phyloP scores from a whole-genome alignment of 1,139 yeast species.

The Sugiyamaella neomexicana region DNA sequence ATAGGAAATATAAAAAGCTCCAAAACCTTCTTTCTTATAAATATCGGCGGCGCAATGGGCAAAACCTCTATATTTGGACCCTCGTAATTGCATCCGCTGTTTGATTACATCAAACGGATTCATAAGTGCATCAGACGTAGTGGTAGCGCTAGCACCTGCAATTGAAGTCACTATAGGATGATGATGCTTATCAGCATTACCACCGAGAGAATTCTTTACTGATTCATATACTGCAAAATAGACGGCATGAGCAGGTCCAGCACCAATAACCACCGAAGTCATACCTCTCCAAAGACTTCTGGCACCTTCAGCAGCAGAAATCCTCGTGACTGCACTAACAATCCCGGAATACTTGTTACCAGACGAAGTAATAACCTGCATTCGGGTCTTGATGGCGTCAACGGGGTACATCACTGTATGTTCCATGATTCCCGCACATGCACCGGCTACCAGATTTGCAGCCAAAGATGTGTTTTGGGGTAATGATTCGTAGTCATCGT shows the following conservation, averaged over 20 bases:
- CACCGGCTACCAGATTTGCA: constrained; percentile 89
- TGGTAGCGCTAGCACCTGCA: constrained; percentile 74
- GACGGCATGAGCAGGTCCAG: constrained; percentile 99
- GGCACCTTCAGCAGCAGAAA: constrained; percentile 88
- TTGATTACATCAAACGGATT: constrained; percentile 96
- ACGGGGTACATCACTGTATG: constrained; percentile 97
- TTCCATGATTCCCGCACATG: constrained; percentile 96
- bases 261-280: constrained; percentile 88
- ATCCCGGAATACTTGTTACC: constrained; percentile 48
- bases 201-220: constrained; percentile 60
- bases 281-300: constrained; percentile 92
- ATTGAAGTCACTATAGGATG: constrained; percentile 46
- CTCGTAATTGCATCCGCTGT: constrained; percentile 70
- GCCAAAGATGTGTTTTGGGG: constrained; percentile 84
- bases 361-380: constrained; percentile 65
- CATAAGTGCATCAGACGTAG: constrained; percentile 93
- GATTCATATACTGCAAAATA: constrained; percentile 95
- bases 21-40: constrained; percentile 71
- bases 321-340: constrained; percentile 65
- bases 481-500: constrained; percentile 78
- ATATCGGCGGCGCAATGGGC: constrained; percentile 48
- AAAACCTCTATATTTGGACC: constrained; percentile 38
- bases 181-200: constrained; percentile 48
- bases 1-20: constrained; percentile 86
- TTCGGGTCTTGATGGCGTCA: constrained; percentile 89